Evolutionary conservation across 305 asterid species (phyloP).

Genomic region (Solanum chacoense): DNA sequence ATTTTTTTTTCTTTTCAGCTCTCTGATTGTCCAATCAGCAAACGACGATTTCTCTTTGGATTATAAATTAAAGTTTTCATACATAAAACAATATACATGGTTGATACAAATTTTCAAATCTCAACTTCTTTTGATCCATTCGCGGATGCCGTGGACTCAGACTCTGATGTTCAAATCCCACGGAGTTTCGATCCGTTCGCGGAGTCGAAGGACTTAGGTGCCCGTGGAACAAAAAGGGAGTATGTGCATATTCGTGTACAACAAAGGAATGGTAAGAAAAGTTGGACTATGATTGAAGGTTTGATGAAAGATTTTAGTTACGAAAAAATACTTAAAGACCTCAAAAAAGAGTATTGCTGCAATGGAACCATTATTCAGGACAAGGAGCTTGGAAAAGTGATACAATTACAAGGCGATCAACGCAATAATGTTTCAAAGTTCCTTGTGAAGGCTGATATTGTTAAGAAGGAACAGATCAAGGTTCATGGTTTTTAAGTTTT

Average conservation of each 20-base stretch:
- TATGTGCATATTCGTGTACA: slow-evolving; percentile 13
- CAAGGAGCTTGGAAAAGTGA: neutral
- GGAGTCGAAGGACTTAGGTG: neutral
- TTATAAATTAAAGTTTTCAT: neutral
- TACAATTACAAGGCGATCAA: neutral
- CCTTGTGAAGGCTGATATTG: neutral
- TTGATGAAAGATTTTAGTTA: neutral
- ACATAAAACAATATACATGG: neutral
- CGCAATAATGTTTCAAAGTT: neutral
- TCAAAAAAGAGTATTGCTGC: neutral
- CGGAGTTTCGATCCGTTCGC: neutral
- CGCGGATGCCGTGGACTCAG: neutral
- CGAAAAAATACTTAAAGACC: neutral
- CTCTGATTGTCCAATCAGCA: neutral
- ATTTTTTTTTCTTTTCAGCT: neutral
- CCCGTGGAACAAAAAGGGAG: neutral
- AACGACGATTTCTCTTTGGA: neutral
- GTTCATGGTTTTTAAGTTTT: neutral
- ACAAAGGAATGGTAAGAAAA: slow-evolving; percentile 5
- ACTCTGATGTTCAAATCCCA: neutral
- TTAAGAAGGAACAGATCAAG: neutral
- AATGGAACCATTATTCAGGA: neutral
- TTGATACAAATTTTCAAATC: neutral
- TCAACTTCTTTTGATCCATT: neutral
- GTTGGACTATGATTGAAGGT: slow-evolving; percentile 9